Base-by-base conservation (phyloP, 1,139 yeast genomes). In the Kluyveromyces sp. region DNA sequence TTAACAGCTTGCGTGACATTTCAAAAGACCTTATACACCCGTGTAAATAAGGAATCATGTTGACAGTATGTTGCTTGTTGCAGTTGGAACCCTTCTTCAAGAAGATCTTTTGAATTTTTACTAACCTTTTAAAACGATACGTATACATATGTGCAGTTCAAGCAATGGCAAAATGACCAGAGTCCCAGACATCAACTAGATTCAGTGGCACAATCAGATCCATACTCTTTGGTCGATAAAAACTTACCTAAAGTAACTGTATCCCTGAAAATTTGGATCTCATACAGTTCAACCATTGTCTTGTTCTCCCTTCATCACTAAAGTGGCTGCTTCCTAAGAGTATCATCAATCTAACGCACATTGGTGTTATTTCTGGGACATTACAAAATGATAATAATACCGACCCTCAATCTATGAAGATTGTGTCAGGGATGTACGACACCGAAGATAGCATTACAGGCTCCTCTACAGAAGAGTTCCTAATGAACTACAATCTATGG, bases 151-250 rank as follows among this genome's bases (percentile, higher is more conserved):
- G 6, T 34, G 2, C 39, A 60, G 65, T 63, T 63, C 41, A 63
- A 63, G 56, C 67, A 63, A 55, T 63, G 67, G 67, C 60, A 62
- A 48, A 62, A 61, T 26, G 48, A 56, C 7, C 53, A 55, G 3
- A 59, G 59, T 36, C 67, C 67, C 37, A 60, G 66, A 47, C 66
- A 63, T 48, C 60, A 60, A 37, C 39, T 63, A 34, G 64, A 60
- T 45, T 51, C 54, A 10, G 43, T 51, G 21, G 44, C 50, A 21
- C 45, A 52, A 2, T 42, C 50, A 2, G 51, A 59, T 42, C 56
- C 53, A 5, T 62, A 54, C 25, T 59, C 65, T 3, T 44, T 62
- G 35, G 59, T 57, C 35, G 36, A 39, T 27, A 45, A 49, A 7
- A 53, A 61, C 5, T 36, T 59, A 28, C 66, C 67, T 4, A 46